Percentiles rank a stretch among this genome's conserved stretches.
These are phyloP conservation scores for Orbilia oligospora DNA, from an alignment of 2,329 filamentous ascomycete species.

Conservation along the genomic window DNA sequence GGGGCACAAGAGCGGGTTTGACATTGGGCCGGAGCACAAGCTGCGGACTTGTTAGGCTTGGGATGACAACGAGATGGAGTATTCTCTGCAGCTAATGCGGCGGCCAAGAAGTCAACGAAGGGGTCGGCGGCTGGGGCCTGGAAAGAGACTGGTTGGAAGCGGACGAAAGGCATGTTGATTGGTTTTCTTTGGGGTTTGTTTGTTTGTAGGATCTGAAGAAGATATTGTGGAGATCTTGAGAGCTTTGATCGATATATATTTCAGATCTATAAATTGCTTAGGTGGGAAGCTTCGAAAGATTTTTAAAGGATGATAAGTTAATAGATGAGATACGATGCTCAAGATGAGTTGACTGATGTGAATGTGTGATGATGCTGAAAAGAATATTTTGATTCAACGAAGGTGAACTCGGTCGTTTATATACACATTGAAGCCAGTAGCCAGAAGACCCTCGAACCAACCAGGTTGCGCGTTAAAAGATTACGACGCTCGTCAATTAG, in stretches of 20 bases:
- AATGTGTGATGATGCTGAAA: constrained; percentile 52
- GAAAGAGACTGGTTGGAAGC: constrained; percentile 49
- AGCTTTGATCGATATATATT: constrained; percentile 2
- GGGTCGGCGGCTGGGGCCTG: constrained; percentile 37
- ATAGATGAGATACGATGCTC: constrained; percentile 7
- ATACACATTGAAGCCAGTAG: constrained; percentile 22
- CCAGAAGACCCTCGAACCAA: constrained; percentile 38
- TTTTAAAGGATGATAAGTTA: background rate
- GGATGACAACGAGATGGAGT: constrained; percentile 16
- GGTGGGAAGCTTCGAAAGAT: no score
- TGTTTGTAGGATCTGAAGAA: constrained; percentile 16
- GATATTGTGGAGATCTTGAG: constrained; percentile 15
- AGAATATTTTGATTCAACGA: constrained; percentile 22
- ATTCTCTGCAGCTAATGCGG: constrained; percentile 41
- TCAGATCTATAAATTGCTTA: background rate
- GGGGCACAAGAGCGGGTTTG: constrained; percentile 46
- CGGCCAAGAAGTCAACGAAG: constrained; percentile 50
- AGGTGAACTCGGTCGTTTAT: constrained; percentile 48
- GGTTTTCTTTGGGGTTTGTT: constrained; percentile 33
- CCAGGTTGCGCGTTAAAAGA: constrained; percentile 26
- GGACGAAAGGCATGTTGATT: constrained; percentile 57
- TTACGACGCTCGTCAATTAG: constrained; percentile 47
- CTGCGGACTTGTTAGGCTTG: constrained; percentile 17
- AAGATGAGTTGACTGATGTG: constrained; percentile 33
- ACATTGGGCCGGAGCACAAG: constrained; percentile 47